These are phyloP conservation scores for Plenodomus tracheiphilus DNA, from an alignment of 2,329 filamentous ascomycete species.

Conservation along the genomic window DNA sequence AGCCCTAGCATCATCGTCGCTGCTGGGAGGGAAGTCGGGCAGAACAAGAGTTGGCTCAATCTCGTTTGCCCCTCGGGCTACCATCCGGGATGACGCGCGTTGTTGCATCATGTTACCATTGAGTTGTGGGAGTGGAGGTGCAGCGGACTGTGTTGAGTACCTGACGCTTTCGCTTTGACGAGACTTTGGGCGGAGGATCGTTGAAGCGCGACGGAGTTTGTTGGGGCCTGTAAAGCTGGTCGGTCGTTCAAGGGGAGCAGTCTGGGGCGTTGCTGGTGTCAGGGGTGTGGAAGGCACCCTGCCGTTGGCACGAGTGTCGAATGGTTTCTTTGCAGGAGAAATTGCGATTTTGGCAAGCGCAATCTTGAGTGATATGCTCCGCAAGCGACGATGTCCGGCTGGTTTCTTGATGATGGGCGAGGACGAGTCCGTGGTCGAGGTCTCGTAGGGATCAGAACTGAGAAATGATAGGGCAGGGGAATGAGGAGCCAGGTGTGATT, in stretches of 20 bases:
- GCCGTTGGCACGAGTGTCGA: slow-evolving; percentile 31
- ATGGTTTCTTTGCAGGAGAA: slow-evolving; percentile 36
- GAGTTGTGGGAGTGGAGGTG: slow-evolving; percentile 24
- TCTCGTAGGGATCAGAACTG: slow-evolving; percentile 44
- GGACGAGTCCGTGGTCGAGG: slow-evolving; percentile 28
- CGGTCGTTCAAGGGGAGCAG: slow-evolving; percentile 31
- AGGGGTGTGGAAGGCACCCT: slow-evolving; percentile 31
- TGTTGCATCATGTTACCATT: slow-evolving; percentile 17
- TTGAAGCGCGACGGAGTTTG: slow-evolving; percentile 37
- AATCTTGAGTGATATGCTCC: slow-evolving; percentile 43
- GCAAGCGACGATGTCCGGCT: slow-evolving; percentile 40
- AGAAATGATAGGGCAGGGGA: slow-evolving; percentile 44
- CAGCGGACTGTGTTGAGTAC: slow-evolving; percentile 26
- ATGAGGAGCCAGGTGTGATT: slow-evolving; percentile 31
- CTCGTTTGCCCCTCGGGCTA: slow-evolving; percentile 42
- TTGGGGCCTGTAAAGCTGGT: slow-evolving; percentile 22
- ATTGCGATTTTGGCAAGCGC: slow-evolving; percentile 45
- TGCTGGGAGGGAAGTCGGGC: slow-evolving; percentile 35
- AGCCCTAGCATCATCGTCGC: slow-evolving; percentile 12
- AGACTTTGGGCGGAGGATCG: slow-evolving; percentile 32
- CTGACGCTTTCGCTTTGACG: slow-evolving; percentile 16
- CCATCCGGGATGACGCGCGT: slow-evolving; percentile 26
- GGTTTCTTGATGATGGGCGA: slow-evolving; percentile 41
- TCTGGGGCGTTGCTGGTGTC: slow-evolving; percentile 40
- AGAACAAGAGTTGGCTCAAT: slow-evolving; percentile 39